Evolutionary conservation across 2,329 filamentous ascomycete genomes (phyloP).

Genomic region (Hypomyces rosellus): DNA sequence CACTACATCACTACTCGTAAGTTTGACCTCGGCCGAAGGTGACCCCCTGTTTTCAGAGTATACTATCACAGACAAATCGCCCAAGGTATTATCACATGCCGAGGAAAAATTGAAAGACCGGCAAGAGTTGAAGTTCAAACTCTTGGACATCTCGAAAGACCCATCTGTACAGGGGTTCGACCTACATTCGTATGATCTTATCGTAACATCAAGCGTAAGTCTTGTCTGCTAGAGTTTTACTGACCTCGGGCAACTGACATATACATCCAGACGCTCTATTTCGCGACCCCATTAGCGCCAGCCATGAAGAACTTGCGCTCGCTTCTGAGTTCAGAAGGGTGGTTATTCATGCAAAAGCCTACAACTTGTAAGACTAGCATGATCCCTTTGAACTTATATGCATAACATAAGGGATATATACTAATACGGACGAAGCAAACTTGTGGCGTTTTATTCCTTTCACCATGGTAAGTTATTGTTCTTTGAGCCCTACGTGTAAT

Average conservation of each 20-base stretch:
- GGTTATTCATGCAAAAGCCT: conserved; percentile 3
- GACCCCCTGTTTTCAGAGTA: conserved; percentile 14
- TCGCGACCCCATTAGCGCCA: neutral
- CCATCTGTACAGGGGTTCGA: conserved; percentile 9
- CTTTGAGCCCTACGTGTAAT: too few species aligned
- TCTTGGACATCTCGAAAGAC: conserved; percentile 20
- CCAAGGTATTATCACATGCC: conserved; percentile 17
- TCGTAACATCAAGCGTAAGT: conserved; percentile 7
- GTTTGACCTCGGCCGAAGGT: neutral
- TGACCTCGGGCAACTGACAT: neutral
- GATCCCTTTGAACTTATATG: too few species aligned
- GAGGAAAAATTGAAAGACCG: conserved; percentile 14
- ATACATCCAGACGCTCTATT: neutral
- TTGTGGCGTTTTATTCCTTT: too few species aligned
- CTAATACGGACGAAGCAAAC: too few species aligned
- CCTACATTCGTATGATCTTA: conserved; percentile 3
- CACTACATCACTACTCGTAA: conserved; percentile 17
- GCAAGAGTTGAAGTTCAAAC: conserved; percentile 11
- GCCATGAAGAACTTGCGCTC: neutral
- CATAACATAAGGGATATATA: too few species aligned
- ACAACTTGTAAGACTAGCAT: neutral
- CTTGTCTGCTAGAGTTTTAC: neutral
- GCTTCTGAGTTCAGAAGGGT: conserved; percentile 1
- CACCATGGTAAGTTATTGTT: too few species aligned
- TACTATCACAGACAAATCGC: conserved; percentile 19